phyloP scores from a whole-genome alignment of 2,329 filamentous ascomycete genomes.

The Sphaceloma murrayae region DNA sequence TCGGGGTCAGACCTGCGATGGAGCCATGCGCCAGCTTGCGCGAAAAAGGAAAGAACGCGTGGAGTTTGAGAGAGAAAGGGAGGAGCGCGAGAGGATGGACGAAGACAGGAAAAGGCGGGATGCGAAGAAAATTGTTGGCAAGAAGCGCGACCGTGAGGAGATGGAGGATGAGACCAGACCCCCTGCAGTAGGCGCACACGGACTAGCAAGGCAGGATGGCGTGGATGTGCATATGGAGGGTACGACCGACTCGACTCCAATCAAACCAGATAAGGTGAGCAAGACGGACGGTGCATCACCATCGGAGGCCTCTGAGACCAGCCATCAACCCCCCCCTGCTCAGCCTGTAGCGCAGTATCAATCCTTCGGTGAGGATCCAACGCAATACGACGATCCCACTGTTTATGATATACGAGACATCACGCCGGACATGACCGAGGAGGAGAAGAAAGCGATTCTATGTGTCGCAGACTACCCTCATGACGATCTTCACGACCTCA shows the following conservation, averaged over 20 bases:
- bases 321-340: conserved; percentile 51
- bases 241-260: conserved; percentile 28
- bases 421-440: conserved; percentile 64
- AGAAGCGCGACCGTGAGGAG: conserved; percentile 56
- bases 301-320: conserved; percentile 44
- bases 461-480: conserved; percentile 76
- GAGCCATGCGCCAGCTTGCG: conserved; percentile 61
- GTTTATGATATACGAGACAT: conserved; percentile 83
- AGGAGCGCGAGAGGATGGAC: conserved; percentile 43
- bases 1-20: conserved; percentile 58
- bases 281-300: conserved; percentile 47
- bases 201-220: conserved; percentile 55
- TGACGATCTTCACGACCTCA: conserved; percentile 71
- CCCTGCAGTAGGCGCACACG: conserved; percentile 53
- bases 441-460: conserved; percentile 81
- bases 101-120: conserved; percentile 34
- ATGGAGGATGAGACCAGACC: conserved; percentile 48
- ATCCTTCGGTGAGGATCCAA: conserved; percentile 81
- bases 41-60: conserved; percentile 53
- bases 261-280: conserved; percentile 41
- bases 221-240: conserved; percentile 48
- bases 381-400: conserved; percentile 82
- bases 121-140: conserved; percentile 24
- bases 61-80: conserved; percentile 44
- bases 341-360: conserved; percentile 63